Conservation (phyloP, 2,329 filamentous ascomycete species). For the Zymoseptoria ardabiliae region DNA sequence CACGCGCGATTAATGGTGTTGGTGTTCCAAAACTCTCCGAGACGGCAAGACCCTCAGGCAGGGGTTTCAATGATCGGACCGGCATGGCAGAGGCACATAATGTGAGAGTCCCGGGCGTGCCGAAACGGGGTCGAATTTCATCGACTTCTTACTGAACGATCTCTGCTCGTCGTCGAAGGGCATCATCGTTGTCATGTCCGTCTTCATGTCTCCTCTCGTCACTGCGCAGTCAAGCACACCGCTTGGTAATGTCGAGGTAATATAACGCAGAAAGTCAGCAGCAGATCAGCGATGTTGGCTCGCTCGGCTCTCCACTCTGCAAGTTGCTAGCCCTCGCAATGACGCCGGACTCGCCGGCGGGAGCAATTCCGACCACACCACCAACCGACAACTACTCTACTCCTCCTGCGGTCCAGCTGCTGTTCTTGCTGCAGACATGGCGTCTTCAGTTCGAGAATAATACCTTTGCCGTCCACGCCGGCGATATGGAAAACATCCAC, state of each 20-base stretch:
- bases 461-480: constrained; percentile 5
- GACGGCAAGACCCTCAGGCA: neutral
- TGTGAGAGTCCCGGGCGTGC: neutral
- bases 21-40: neutral
- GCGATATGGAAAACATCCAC: constrained; percentile 18
- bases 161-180: neutral
- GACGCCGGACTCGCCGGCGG: neutral
- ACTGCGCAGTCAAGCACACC: neutral
- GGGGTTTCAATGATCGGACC: neutral
- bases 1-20: neutral
- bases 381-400: neutral
- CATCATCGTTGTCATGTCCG: neutral
- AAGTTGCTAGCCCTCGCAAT: neutral
- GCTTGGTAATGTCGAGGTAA: neutral
- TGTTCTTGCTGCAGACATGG: constrained; percentile 7
- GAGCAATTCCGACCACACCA: neutral
- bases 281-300: neutral
- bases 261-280: neutral
- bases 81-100: neutral
- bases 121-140: neutral
- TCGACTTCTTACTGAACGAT: neutral
- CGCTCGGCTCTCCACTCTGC: neutral
- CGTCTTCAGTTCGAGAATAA: constrained; percentile 10
- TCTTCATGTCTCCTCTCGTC: neutral
- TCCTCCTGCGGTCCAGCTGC: neutral